A percentile compares a stretch with the other conserved stretches of the same genome.
phyloP scores from a whole-genome alignment of 2,329 filamentous ascomycete genomes.

The Ophiostoma quercus region DNA sequence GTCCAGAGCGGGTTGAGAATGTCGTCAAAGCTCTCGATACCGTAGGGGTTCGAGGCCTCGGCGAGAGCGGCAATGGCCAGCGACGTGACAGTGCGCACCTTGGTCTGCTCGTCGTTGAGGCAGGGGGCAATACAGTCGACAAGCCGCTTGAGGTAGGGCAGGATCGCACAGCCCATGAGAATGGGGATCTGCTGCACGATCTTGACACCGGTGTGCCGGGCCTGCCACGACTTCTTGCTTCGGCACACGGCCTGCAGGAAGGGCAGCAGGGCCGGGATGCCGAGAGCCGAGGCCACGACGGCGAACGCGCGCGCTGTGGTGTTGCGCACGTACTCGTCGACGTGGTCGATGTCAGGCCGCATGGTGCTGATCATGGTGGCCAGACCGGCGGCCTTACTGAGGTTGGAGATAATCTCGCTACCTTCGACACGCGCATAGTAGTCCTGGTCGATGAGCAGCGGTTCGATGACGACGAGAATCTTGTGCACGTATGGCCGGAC shows the following conservation, averaged over 20 bases:
- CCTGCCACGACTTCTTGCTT: constrained; percentile 99
- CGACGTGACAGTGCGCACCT: constrained; percentile 93
- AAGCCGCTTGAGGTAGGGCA: constrained; percentile 90
- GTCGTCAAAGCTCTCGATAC: constrained; percentile 98
- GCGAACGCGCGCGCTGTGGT: constrained; percentile 96
- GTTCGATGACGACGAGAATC: constrained; percentile 97
- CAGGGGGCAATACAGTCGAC: constrained; percentile 96
- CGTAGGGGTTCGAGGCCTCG: constrained; percentile 94
- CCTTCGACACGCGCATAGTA: constrained; percentile 98
- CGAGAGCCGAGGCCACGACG: constrained; percentile 91
- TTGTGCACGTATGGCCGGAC: constrained; percentile 97
- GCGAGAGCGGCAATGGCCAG: constrained; percentile 91
- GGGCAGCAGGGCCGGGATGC: constrained; percentile 88
- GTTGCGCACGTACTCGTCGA: constrained; percentile 97
- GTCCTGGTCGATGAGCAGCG: constrained; percentile 97
- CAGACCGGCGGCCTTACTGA: constrained; percentile 91
- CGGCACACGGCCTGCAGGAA: constrained; percentile 94
- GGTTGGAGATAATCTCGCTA: constrained; percentile 96
- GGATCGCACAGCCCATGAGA: constrained; percentile 92
- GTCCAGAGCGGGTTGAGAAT: constrained; percentile 97
- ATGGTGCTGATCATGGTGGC: constrained; percentile 99
- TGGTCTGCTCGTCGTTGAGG: constrained; percentile 94
- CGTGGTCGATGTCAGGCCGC: constrained; percentile 96
- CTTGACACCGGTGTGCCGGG: constrained; percentile 95
- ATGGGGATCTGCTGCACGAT: constrained; percentile 99